Conservation (phyloP, 495 filamentous ascomycete species). For the Penicillium daleae region DNA sequence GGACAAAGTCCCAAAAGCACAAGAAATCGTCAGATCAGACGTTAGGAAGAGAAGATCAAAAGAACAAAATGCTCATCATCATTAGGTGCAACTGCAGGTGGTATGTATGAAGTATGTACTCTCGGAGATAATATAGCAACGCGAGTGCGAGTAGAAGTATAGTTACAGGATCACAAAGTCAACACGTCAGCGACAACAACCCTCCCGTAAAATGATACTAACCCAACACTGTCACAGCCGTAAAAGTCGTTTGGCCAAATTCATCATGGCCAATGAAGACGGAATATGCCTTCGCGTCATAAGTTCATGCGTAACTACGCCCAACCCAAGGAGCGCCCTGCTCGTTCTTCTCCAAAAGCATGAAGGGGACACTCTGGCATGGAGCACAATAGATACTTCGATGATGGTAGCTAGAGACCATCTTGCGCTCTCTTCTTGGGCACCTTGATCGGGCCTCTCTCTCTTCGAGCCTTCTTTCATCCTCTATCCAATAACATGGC, state of each 20-base stretch:
- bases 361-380: neutral
- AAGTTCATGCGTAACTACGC: constrained; percentile 29
- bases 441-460: neutral
- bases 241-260: constrained; percentile 29
- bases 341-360: neutral
- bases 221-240: constrained; percentile 5
- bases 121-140: constrained; percentile 6
- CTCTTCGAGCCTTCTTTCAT: neutral
- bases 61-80: neutral
- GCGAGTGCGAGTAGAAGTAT: constrained; percentile 8
- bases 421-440: constrained; percentile 1
- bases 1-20: constrained; percentile 1
- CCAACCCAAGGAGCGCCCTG: constrained; percentile 3
- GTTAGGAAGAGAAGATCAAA: constrained; percentile 1
- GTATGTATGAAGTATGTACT: constrained; percentile 8
- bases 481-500: constrained; percentile 5
- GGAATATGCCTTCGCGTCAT: constrained; percentile 28
- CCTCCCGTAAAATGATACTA: neutral
- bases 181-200: neutral
- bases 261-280: constrained; percentile 27
- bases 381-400: neutral
- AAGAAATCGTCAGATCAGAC: neutral
- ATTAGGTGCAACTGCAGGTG: constrained; percentile 4
- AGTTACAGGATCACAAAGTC: constrained; percentile 24
- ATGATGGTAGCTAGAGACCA: neutral